These are phyloP conservation scores for Musa balbisiana DNA, from an alignment of 202 grass and related monocot species.

Conservation along the genomic window DNA sequence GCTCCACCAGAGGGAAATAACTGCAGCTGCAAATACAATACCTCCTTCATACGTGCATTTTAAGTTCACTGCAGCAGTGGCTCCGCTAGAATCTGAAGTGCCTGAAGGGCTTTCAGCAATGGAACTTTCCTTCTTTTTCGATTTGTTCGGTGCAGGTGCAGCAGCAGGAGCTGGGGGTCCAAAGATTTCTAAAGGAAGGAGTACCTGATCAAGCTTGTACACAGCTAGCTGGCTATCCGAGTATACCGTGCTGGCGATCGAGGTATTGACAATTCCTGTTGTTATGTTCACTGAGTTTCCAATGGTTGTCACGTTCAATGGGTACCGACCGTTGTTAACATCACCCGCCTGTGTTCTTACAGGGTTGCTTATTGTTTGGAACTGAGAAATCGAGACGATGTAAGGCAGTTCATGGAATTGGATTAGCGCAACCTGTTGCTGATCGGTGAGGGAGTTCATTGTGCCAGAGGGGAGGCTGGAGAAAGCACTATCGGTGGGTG, in stretches of 20 bases:
- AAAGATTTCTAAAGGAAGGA: conserved; percentile 61
- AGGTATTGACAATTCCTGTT: conserved; percentile 75
- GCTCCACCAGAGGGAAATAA: neutral
- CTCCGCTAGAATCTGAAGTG: conserved; percentile 3
- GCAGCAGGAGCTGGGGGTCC: conserved; percentile 41
- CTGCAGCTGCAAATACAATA: neutral
- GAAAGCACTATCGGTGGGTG: conserved; percentile 93
- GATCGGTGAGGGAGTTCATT: conserved; percentile 77
- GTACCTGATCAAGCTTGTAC: conserved; percentile 69
- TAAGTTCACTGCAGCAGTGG: neutral
- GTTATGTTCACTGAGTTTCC: conserved; percentile 76
- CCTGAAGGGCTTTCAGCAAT: conserved; percentile 1
- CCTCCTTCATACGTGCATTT: neutral
- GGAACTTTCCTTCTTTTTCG: conserved; percentile 36
- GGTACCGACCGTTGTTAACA: conserved; percentile 46
- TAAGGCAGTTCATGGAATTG: conserved; percentile 82
- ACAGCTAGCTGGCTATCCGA: conserved; percentile 56
- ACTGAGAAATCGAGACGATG: conserved; percentile 47
- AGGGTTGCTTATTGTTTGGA: conserved; percentile 90
- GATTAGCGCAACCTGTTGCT: conserved; percentile 66
- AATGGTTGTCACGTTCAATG: conserved; percentile 69
- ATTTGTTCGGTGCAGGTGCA: conserved; percentile 36
- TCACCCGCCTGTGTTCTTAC: conserved; percentile 80
- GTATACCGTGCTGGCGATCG: conserved; percentile 49
- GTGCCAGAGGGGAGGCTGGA: conserved; percentile 56